Percentiles rank a stretch among this genome's conserved stretches.
These are phyloP conservation scores for Talaromyces islandicus DNA, from an alignment of 2,329 filamentous ascomycete genomes.

Conservation along the genomic window DNA sequence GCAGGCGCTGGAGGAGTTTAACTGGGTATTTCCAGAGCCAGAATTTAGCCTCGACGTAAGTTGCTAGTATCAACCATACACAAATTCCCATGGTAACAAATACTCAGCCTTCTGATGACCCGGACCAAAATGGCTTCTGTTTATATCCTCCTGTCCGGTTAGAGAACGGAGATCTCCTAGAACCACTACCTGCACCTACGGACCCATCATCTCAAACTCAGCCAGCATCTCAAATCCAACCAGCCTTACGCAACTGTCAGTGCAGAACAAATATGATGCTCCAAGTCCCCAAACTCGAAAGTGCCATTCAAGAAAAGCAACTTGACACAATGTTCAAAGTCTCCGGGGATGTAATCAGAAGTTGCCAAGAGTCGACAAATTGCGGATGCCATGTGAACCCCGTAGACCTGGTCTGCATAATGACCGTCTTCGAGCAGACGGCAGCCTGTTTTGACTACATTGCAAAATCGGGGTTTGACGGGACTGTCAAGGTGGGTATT, in stretches of 20 bases:
- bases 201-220: too few species aligned
- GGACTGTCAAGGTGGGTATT: slow-evolving; percentile 11
- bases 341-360: slow-evolving; percentile 9
- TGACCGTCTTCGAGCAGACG: slow-evolving; percentile 14
- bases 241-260: slow-evolving; percentile 1
- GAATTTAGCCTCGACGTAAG: not conserved
- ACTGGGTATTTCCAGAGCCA: not conserved
- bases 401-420: slow-evolving; percentile 14
- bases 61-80: not conserved
- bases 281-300: slow-evolving; percentile 8
- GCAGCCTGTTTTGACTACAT: slow-evolving; percentile 14
- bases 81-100: not conserved
- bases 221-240: not conserved
- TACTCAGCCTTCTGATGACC: not conserved
- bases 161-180: not conserved
- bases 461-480: slow-evolving; percentile 10
- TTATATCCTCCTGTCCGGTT: not conserved
- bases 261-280: slow-evolving; percentile 11
- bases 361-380: slow-evolving; percentile 9
- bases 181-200: not conserved
- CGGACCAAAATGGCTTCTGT: not conserved
- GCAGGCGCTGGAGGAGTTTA: not conserved
- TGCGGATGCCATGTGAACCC: slow-evolving; percentile 9
- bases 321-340: slow-evolving; percentile 12
- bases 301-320: slow-evolving; percentile 4